A percentile compares a stretch with the other conserved stretches of the same genome.
These are phyloP conservation scores for Macrolepiota fuliginosa DNA, from an alignment of 768 basidiomycete species.

Conservation along the genomic window DNA sequence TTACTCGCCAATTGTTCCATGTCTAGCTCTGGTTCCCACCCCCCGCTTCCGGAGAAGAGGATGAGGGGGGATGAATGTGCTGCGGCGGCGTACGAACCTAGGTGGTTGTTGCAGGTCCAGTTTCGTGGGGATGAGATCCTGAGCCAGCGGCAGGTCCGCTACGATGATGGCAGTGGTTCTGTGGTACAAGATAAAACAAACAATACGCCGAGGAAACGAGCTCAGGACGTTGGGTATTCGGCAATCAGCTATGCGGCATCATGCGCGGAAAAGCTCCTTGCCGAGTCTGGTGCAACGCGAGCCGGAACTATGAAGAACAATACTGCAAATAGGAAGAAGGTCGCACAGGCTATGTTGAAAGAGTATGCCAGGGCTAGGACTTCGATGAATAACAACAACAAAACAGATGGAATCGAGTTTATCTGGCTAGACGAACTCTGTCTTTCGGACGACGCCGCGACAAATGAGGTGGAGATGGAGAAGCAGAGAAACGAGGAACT, in stretches of 20 bases:
- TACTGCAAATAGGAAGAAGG: background rate
- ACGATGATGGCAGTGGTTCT: background rate
- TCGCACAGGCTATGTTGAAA: background rate
- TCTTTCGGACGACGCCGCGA: background rate
- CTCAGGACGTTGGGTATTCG: conserved; percentile 1
- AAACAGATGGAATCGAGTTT: conserved; percentile 1
- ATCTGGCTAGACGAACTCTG: conserved; percentile 3
- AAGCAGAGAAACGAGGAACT: background rate
- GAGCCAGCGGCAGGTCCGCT: background rate
- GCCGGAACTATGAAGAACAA: background rate
- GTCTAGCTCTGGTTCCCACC: too few species aligned
- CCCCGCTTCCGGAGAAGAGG: background rate
- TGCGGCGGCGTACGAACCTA: background rate
- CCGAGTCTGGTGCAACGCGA: background rate
- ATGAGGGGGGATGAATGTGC: background rate
- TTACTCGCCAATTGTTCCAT: background rate
- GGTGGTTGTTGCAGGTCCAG: conserved; percentile 5
- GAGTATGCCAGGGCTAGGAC: conserved; percentile 7
- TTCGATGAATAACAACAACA: background rate
- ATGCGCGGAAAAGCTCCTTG: background rate
- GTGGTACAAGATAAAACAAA: background rate
- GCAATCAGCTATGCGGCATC: conserved; percentile 3
- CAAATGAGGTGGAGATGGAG: background rate
- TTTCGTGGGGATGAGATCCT: background rate
- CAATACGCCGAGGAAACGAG: background rate